Evolutionary conservation across 148 eudicot species (phyloP).

Genomic region (Fagopyrum tataricum): DNA sequence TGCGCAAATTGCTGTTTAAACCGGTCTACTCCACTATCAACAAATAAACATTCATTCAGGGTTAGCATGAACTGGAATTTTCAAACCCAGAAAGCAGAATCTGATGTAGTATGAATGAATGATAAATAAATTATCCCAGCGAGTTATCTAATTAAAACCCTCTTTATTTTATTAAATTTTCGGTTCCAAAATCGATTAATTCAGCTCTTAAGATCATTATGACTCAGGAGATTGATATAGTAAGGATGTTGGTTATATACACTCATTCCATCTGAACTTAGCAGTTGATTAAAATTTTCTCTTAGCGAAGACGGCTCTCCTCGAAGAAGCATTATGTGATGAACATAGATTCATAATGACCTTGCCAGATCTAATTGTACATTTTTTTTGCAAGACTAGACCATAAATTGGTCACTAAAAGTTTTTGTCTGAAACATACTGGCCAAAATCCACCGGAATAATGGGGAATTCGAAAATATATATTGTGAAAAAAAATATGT

Average conservation of each 20-base stretch:
- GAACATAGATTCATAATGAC: background rate
- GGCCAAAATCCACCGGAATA: background rate
- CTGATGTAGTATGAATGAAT: background rate
- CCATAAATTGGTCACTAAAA: background rate
- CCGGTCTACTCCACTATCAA: slow-evolving; percentile 71
- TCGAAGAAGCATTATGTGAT: background rate
- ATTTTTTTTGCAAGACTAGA: background rate
- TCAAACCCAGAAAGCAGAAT: background rate
- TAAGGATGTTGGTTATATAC: background rate
- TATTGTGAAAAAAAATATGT: background rate
- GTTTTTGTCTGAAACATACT: background rate
- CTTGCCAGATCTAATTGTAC: background rate
- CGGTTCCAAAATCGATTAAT: background rate
- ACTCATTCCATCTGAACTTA: background rate
- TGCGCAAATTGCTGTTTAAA: slow-evolving; percentile 85
- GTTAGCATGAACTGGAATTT: background rate
- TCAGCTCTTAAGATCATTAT: background rate
- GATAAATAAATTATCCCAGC: background rate
- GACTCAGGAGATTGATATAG: background rate
- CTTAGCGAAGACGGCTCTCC: background rate
- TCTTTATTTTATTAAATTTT: background rate
- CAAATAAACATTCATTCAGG: slow-evolving; percentile 6
- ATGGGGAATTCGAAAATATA: background rate
- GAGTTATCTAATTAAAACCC: background rate
- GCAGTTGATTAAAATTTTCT: background rate